phyloP scores from a whole-genome alignment of 768 basidiomycete species.

The Filobasidium floriforme region DNA sequence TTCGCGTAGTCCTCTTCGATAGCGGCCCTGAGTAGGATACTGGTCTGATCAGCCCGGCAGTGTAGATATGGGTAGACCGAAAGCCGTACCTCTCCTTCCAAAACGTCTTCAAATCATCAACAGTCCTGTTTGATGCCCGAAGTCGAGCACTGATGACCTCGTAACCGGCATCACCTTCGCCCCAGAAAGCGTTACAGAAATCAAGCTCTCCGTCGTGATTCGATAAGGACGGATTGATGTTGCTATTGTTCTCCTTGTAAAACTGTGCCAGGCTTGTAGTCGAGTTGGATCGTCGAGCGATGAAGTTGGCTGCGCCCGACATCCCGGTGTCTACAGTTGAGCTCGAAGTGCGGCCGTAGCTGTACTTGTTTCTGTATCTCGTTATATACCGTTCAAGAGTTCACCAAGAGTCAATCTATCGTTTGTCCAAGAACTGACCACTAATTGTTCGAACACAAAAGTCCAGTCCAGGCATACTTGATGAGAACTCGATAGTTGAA shows the following conservation, averaged over 20 bases:
- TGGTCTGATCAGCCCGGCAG: neutral
- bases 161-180: slow-evolving; percentile 71
- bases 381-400: too few relatives aligned
- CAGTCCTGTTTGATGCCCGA: slow-evolving; percentile 72
- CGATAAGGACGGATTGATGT: neutral
- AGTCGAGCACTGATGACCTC: slow-evolving; percentile 81
- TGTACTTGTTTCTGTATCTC: too few relatives aligned
- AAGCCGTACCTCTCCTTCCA: slow-evolving; percentile 86
- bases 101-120: slow-evolving; percentile 77
- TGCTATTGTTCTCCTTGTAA: slow-evolving; percentile 30
- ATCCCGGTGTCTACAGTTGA: neutral
- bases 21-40: slow-evolving; percentile 53
- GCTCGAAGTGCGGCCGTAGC: too few relatives aligned
- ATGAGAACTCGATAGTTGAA: too few relatives aligned
- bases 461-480: too few relatives aligned
- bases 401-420: too few relatives aligned
- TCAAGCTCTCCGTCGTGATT: slow-evolving; percentile 53
- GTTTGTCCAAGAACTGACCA: too few relatives aligned
- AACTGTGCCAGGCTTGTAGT: slow-evolving; percentile 39
- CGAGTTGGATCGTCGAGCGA: slow-evolving; percentile 36
- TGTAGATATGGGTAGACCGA: slow-evolving; percentile 1
- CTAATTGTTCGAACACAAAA: too few relatives aligned
- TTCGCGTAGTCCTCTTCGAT: slow-evolving; percentile 97
- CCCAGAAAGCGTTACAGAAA: slow-evolving; percentile 98
- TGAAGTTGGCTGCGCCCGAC: slow-evolving; percentile 18